phyloP scores from a whole-genome alignment of 257 asterid species.

The Rubia yunnanensis region DNA sequence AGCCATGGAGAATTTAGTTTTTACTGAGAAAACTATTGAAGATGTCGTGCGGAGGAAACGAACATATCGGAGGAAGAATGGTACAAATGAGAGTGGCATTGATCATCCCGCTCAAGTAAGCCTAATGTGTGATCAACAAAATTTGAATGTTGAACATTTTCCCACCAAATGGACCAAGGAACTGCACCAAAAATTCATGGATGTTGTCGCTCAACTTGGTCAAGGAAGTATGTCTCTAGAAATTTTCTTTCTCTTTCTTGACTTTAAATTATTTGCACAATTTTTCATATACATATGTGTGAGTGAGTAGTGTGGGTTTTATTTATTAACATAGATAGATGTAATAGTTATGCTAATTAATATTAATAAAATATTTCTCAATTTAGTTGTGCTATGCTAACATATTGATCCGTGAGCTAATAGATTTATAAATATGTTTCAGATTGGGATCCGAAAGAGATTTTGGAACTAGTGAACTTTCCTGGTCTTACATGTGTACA shows the following conservation, averaged over 20 bases:
- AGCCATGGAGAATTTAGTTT: neutral
- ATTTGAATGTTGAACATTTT: neutral
- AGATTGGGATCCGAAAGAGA: slow-evolving; percentile 21
- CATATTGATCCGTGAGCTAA: neutral
- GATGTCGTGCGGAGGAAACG: neutral
- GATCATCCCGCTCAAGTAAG: neutral
- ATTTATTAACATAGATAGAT: neutral
- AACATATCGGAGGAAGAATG: neutral
- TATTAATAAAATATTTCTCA: neutral
- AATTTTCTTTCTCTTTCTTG: neutral
- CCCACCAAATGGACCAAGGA: slow-evolving; percentile 10
- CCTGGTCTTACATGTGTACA: slow-evolving; percentile 29
- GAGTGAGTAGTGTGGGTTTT: too few relatives aligned
- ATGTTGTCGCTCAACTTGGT: slow-evolving; percentile 17
- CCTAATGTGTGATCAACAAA: too few relatives aligned
- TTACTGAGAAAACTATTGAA: neutral
- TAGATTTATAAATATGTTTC: too few relatives aligned
- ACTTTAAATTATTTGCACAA: too few relatives aligned
- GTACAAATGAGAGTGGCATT: neutral
- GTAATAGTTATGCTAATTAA: too few relatives aligned
- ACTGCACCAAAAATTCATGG: slow-evolving; percentile 16
- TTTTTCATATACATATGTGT: too few relatives aligned
- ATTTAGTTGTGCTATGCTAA: too few relatives aligned
- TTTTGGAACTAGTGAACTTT: slow-evolving; percentile 16
- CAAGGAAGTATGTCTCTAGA: slow-evolving; percentile 19